A percentile compares a stretch with the other conserved stretches of the same genome.
Evolutionary conservation across 306 rosid species (phyloP).

Genomic region (Trifolium fragiferum): DNA sequence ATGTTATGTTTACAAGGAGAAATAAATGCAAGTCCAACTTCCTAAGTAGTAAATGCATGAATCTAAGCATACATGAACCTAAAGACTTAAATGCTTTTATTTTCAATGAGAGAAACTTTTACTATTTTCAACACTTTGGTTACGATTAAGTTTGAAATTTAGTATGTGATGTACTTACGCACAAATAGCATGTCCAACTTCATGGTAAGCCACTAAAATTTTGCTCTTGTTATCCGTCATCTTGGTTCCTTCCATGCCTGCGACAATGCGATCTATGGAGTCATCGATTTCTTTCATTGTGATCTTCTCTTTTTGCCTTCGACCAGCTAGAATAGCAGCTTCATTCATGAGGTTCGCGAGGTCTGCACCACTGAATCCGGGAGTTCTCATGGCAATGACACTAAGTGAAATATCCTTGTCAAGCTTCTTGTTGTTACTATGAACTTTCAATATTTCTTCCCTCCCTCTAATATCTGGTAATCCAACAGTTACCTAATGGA

Average conservation of each 20-base stretch:
- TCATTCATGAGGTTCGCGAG: constrained; percentile 83
- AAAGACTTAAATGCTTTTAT: too few species aligned
- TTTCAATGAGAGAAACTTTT: too few species aligned
- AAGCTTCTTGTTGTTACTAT: constrained; percentile 74
- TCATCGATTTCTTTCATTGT: constrained; percentile 66
- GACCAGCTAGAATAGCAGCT: constrained; percentile 84
- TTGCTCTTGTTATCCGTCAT: constrained; percentile 84
- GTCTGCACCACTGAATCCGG: constrained; percentile 81
- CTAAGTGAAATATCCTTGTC: constrained; percentile 60
- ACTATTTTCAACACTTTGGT: too few species aligned
- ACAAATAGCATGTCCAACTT: constrained; percentile 83
- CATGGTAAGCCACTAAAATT: constrained; percentile 80
- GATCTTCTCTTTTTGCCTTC: constrained; percentile 65
- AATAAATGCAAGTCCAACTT: too few species aligned
- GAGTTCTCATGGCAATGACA: constrained; percentile 72
- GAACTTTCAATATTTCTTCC: constrained; percentile 78
- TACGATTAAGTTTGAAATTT: too few species aligned
- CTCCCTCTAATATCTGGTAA: constrained; percentile 80
- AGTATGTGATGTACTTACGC: constrained; percentile 64
- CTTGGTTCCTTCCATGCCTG: constrained; percentile 85
- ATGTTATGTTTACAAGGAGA: too few species aligned
- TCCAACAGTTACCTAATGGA: constrained; percentile 64
- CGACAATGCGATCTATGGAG: constrained; percentile 78
- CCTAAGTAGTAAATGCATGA: too few species aligned
- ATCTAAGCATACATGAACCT: too few species aligned